Percentiles rank a stretch among this genome's conserved stretches.
phyloP scores from a whole-genome alignment of 129 eudicot species.

The Arctium minus region DNA sequence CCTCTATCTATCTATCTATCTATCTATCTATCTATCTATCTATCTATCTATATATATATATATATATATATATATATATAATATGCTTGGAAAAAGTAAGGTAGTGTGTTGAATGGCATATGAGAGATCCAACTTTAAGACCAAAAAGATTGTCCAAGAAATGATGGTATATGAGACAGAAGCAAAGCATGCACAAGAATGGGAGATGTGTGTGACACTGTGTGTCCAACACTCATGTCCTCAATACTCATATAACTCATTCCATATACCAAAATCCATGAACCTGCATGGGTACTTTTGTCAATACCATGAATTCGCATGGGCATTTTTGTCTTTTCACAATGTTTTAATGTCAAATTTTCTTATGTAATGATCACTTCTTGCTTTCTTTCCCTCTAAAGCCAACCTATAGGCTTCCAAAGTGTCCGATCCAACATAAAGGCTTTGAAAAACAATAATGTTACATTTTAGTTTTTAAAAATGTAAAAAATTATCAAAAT shows the following conservation, averaged over 20 bases:
- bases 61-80: no score
- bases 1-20: no score
- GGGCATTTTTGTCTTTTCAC: background rate
- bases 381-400: background rate
- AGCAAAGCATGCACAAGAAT: constrained; percentile 22
- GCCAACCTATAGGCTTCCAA: background rate
- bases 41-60: no score
- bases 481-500: background rate
- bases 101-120: background rate
- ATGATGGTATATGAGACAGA: constrained; percentile 11
- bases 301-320: background rate
- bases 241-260: constrained; percentile 18
- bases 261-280: constrained; percentile 4
- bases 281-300: background rate
- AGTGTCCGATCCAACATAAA: background rate
- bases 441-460: background rate
- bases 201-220: background rate
- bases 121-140: constrained; percentile 14
- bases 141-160: constrained; percentile 28
- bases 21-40: no score
- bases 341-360: background rate
- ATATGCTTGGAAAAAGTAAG: background rate
- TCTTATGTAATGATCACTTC: background rate
- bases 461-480: background rate
- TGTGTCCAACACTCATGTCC: constrained; percentile 22